Evolutionary conservation across 257 asterid species (phyloP).

Genomic region (Solanum virginianum): DNA sequence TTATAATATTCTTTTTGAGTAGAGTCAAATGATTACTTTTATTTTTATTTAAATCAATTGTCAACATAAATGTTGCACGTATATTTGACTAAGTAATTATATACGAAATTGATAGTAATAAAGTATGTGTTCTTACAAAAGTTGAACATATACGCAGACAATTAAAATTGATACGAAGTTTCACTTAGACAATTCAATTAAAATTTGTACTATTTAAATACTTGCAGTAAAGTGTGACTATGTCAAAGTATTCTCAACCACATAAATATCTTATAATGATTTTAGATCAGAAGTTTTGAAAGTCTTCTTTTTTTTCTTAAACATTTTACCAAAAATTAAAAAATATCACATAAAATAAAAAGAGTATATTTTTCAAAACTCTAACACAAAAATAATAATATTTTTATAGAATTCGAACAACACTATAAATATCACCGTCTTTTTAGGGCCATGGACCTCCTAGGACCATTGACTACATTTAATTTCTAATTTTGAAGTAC

Average conservation of each 20-base stretch:
- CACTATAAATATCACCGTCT: too few species aligned
- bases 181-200: background rate
- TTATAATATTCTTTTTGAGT: background rate
- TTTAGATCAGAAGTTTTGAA: too few species aligned
- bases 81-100: background rate
- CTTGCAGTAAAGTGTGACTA: background rate
- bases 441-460: too few species aligned
- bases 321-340: too few species aligned
- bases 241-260: background rate
- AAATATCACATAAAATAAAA: too few species aligned
- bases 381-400: too few species aligned
- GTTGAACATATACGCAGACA: background rate
- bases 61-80: background rate
- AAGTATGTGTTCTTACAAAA: background rate
- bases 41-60: background rate
- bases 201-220: background rate
- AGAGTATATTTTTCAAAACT: too few species aligned
- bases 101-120: background rate
- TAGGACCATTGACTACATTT: too few species aligned
- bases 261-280: too few species aligned
- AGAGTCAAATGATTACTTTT: background rate
- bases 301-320: too few species aligned
- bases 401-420: too few species aligned
- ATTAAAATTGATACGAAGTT: accelerated
- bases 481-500: too few species aligned